phyloP scores from a whole-genome alignment of 169 alveolate genomes.

The Cryptosporidium ubiquitum region DNA sequence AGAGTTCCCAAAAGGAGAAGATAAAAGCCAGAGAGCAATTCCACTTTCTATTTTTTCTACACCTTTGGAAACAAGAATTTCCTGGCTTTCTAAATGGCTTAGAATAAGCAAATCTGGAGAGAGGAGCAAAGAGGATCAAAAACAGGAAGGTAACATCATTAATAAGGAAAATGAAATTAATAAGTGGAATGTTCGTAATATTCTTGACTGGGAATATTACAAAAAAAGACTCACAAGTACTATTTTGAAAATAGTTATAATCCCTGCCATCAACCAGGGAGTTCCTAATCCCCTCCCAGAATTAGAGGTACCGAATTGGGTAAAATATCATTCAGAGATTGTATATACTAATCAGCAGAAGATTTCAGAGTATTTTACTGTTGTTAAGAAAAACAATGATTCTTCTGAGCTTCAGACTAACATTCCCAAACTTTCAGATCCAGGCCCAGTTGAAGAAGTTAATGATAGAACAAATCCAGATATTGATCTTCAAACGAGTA shows the following conservation, averaged over 20 bases:
- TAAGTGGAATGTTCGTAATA: conserved; percentile 88
- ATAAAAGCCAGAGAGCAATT: conserved; percentile 95
- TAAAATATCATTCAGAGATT: conserved; percentile 40
- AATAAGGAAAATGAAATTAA: not conserved
- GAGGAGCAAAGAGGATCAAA: conserved; percentile 11
- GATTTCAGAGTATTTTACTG: conserved; percentile 44
- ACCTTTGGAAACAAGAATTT: conserved; percentile 82
- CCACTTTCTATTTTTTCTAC: conserved; percentile 93
- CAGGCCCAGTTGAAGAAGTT: not conserved
- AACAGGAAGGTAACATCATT: not conserved
- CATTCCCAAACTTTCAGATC: not conserved
- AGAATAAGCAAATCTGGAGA: conserved; percentile 85
- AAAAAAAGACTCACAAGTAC: conserved; percentile 93
- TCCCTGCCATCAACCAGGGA: conserved; percentile 96
- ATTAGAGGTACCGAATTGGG: conserved; percentile 95
- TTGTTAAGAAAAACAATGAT: not conserved
- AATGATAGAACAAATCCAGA: not conserved
- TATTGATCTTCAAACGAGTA: not conserved
- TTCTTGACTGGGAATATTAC: conserved; percentile 97
- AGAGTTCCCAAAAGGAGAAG: conserved; percentile 92
- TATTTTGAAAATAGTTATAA: conserved; percentile 91
- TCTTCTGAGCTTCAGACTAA: not conserved
- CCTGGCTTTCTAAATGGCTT: conserved; percentile 84
- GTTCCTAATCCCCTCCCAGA: conserved; percentile 93
- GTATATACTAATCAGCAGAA: conserved; percentile 63